Base-by-base conservation (phyloP, 2,329 filamentous ascomycete species). In the Lachnellula arida region DNA sequence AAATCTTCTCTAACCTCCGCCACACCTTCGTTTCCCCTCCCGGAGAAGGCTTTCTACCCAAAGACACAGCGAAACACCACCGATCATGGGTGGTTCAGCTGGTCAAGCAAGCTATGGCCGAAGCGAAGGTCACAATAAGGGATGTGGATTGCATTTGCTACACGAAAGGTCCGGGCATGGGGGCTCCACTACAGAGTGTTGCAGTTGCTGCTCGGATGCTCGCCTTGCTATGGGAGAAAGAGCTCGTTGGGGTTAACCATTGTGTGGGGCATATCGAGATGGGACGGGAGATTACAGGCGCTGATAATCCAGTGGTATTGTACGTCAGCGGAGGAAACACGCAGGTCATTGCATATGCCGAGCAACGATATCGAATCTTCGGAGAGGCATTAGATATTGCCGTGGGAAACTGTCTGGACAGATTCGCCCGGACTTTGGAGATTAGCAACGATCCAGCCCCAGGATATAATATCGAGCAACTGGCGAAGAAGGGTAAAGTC, bases 221-320 rank as follows among this genome's bases (percentile, higher is more conserved):
- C 34, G 80, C 84, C 43, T 75, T 96, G 57, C 80, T 99, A 15
- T 99, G 94, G 94, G 80, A 78, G 52, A 91, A 90, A 73, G 85
- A 88, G n/a, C 78, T 99, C 39, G 87, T 99, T 3, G 93, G 91
- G 23, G 94, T 99, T 25, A 99, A 99, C 74, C 94, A 99, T 75
- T 99, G 94, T 73, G 89, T 99, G 48, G 94, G 94, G 44, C 94
- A 99, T 74, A 97, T 99, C 67, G 94, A 99, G 76, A 99, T 99
- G 94, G 94, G 94, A 34, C 82, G 94, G 50, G 82, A 88, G 57
- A 96, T 99, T 70, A 97, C 94, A 4, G 89, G 90, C 57, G 91
- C 94, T 15, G 76, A 82, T 23, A 93, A 99, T 74, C 94, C 94
- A 0, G 92, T 97, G 37, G 94, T 99, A 48, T 78, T 99, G 40